phyloP scores from a whole-genome alignment of 768 basidiomycete genomes.

The Lyophyllum shimeji region DNA sequence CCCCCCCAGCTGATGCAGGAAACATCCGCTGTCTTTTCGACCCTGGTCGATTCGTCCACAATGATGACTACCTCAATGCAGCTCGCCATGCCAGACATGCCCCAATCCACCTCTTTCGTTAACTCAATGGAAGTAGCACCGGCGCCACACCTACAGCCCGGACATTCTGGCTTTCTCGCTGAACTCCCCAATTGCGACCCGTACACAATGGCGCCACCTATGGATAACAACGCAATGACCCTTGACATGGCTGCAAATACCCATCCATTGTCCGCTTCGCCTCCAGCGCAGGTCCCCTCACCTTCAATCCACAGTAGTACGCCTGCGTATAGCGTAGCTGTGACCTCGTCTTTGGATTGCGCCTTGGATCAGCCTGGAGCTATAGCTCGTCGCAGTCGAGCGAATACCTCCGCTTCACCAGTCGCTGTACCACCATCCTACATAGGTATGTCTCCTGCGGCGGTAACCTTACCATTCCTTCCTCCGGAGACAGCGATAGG shows the following conservation, averaged over 20 bases:
- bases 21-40: conserved; percentile 31
- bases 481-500: conserved; percentile 14
- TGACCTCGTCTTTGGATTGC: conserved; percentile 44
- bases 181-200: conserved; percentile 37
- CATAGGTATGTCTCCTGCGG: conserved; percentile 25
- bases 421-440: conserved; percentile 16
- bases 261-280: conserved; percentile 32
- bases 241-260: conserved; percentile 37
- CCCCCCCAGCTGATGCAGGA: conserved; percentile 31
- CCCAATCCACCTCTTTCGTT: conserved; percentile 32
- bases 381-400: conserved; percentile 33
- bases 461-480: conserved; percentile 18
- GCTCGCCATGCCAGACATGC: conserved; percentile 36
- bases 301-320: conserved; percentile 37
- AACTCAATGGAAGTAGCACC: conserved; percentile 33
- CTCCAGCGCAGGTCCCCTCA: conserved; percentile 36
- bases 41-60: conserved; percentile 25
- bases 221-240: conserved; percentile 36
- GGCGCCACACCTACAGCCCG: conserved; percentile 24
- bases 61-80: conserved; percentile 33
- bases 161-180: conserved; percentile 38
- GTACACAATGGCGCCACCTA: conserved; percentile 28
- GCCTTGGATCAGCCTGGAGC: conserved; percentile 39
- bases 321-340: conserved; percentile 36
- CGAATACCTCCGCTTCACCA: conserved; percentile 34